Evolutionary conservation across 371 early-diverging fungal genomes (phyloP).

Genomic region (Amoeboaphelidium protococcarum): DNA sequence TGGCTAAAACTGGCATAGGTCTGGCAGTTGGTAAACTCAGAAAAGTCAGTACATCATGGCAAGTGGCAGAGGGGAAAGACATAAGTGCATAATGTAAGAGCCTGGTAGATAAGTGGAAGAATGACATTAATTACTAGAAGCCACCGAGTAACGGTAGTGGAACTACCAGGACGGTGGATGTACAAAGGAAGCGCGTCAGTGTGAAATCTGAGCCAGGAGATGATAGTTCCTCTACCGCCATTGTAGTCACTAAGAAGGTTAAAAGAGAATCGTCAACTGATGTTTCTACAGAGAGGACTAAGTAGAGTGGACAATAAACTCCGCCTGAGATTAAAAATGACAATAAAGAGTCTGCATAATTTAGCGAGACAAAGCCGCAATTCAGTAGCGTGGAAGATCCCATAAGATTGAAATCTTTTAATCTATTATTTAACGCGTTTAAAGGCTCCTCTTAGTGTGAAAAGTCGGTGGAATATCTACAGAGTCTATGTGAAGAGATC

Average conservation of each 20-base stretch:
- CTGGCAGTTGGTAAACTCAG: neutral
- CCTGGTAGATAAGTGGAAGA: neutral
- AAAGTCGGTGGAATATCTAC: no score
- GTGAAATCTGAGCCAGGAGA: neutral
- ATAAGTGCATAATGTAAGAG: neutral
- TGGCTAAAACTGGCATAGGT: neutral
- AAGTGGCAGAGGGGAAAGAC: neutral
- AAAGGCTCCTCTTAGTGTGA: no score
- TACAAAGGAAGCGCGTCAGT: neutral
- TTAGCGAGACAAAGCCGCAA: neutral
- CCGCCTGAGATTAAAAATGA: neutral
- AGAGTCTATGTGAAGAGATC: no score
- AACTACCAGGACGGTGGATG: neutral
- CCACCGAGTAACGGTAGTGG: neutral
- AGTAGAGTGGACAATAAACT: neutral
- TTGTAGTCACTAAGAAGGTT: neutral
- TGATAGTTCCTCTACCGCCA: no score
- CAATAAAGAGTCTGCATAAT: no score
- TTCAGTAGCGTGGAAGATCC: neutral
- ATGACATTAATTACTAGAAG: neutral
- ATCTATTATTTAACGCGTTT: no score
- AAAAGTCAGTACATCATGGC: no score
- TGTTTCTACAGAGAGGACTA: neutral
- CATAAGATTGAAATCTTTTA: no score
- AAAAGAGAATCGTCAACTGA: neutral